Percentiles rank a stretch among this genome's conserved stretches.
phyloP scores from a whole-genome alignment of 2,329 filamentous ascomycete genomes.

The Diaporthe sp. region DNA sequence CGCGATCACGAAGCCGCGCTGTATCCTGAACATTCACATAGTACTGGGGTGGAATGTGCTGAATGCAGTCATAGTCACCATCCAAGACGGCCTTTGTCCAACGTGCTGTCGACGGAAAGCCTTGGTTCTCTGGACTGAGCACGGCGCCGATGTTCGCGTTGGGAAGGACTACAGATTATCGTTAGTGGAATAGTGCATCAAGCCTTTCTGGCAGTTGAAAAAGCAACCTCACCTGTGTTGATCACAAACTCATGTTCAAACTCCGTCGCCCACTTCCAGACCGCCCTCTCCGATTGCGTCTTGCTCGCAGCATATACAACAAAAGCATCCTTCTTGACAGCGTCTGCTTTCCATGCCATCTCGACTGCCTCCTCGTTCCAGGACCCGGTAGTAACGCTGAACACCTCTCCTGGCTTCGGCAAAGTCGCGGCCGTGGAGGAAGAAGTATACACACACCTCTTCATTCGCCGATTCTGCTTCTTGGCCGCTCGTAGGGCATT shows the following conservation, averaged over 20 bases:
- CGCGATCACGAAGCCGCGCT: constrained; percentile 62
- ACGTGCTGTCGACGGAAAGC: constrained; percentile 1
- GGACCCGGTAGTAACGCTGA: constrained; percentile 44
- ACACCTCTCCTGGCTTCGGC: constrained; percentile 42
- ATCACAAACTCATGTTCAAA: constrained; percentile 18
- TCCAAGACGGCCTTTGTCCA: constrained; percentile 4
- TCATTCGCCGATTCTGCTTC: neutral
- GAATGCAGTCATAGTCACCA: neutral
- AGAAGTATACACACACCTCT: constrained; percentile 25
- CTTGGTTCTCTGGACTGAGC: constrained; percentile 18
- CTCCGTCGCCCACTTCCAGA: constrained; percentile 15
- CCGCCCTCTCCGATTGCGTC: neutral
- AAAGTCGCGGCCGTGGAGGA: neutral
- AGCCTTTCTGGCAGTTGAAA: neutral
- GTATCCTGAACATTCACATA: constrained; percentile 59
- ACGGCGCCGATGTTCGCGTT: constrained; percentile 8
- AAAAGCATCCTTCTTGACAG: neutral
- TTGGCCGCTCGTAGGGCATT: constrained; percentile 7
- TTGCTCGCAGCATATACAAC: constrained; percentile 25
- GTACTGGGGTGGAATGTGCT: constrained; percentile 47
- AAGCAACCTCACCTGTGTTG: constrained; percentile 36
- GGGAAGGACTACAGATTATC: neutral
- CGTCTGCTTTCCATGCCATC: neutral
- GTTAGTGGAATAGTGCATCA: neutral
- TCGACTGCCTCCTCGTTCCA: constrained; percentile 41